These are phyloP conservation scores for Fusarium incarnatum DNA, from an alignment of 2,329 filamentous ascomycete genomes.

Conservation along the genomic window DNA sequence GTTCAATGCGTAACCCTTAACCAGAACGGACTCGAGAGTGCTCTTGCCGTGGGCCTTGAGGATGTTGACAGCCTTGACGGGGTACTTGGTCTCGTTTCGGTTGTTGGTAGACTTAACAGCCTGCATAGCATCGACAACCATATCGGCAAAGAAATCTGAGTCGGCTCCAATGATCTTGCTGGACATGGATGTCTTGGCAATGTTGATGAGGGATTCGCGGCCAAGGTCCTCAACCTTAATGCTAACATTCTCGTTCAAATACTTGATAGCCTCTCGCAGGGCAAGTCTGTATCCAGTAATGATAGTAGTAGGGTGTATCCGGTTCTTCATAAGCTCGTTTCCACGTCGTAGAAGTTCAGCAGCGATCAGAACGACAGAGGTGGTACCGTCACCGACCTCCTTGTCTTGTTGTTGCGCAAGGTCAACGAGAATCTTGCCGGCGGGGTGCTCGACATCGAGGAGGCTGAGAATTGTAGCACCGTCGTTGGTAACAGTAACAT, in stretches of 20 bases:
- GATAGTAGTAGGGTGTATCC: constrained; percentile 99
- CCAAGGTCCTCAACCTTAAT: constrained; percentile 94
- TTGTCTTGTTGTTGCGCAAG: constrained; percentile 98
- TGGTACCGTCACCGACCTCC: constrained; percentile 98
- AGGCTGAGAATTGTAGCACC: constrained; percentile 96
- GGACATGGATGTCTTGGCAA: constrained; percentile 99
- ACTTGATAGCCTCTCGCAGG: constrained; percentile 95
- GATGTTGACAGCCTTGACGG: constrained; percentile 98
- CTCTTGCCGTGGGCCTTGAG: constrained; percentile 98
- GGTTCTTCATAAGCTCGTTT: constrained; percentile 99
- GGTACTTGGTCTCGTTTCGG: constrained; percentile 92
- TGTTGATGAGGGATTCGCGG: constrained; percentile 89
- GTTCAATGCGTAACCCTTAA: constrained; percentile 98
- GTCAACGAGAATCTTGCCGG: constrained; percentile 97
- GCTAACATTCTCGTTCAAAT: constrained; percentile 98
- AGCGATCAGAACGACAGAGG: constrained; percentile 96
- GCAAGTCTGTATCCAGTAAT: constrained; percentile 98
- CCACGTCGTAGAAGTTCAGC: constrained; percentile 92
- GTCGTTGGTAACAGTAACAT: constrained; percentile 99
- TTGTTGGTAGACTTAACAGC: constrained; percentile 94
- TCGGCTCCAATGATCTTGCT: constrained; percentile 98
- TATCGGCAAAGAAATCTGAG: constrained; percentile 95
- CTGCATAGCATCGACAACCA: constrained; percentile 95
- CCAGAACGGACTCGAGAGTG: constrained; percentile 84
- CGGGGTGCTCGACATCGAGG: constrained; percentile 96